Percentiles rank a stretch among this genome's conserved stretches.
Evolutionary conservation across 163 green algal species (phyloP).

Genomic region (Coccomyxa subellipsoidea): DNA sequence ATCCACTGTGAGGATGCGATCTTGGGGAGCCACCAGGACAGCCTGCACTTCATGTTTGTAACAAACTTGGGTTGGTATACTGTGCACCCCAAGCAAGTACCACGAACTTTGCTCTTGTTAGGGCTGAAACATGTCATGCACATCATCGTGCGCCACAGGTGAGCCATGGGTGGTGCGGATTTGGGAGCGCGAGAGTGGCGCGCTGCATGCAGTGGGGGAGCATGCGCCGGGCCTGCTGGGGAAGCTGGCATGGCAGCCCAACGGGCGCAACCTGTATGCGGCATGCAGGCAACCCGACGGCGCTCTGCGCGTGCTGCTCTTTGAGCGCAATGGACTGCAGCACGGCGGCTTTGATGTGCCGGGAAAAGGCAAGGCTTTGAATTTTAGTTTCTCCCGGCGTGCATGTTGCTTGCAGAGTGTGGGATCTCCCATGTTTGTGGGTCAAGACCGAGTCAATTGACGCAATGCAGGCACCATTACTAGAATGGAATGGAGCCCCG

Average conservation of each 20-base stretch:
- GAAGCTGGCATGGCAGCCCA: conserved; percentile 81
- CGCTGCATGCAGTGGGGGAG: conserved; percentile 63
- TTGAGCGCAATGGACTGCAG: conserved; percentile 83
- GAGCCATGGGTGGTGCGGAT: conserved; percentile 43
- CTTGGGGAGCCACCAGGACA: too few relatives aligned
- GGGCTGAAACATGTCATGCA: too few relatives aligned
- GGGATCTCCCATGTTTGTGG: too few relatives aligned
- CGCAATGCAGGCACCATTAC: conserved; percentile 9
- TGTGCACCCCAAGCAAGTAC: too few relatives aligned
- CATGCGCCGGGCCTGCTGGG: conserved; percentile 44
- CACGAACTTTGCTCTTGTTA: too few relatives aligned
- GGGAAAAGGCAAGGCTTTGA: conserved; percentile 15
- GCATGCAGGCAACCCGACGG: conserved; percentile 17
- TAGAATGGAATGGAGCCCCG: conserved; percentile 57
- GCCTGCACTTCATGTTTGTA: too few relatives aligned
- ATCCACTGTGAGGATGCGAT: too few relatives aligned
- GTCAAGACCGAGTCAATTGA: too few relatives aligned
- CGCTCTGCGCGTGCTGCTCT: conserved; percentile 63
- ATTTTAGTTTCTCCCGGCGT: too few relatives aligned
- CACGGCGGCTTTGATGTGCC: conserved; percentile 78
- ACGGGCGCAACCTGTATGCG: conserved; percentile 81
- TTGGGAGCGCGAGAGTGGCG: conserved; percentile 62
- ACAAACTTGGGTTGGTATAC: too few relatives aligned
- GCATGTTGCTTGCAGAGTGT: too few relatives aligned
- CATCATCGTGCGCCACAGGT: conserved; percentile 1